Base-by-base conservation (phyloP, 306 rosid genomes). In the Quillaja saponaria region DNA sequence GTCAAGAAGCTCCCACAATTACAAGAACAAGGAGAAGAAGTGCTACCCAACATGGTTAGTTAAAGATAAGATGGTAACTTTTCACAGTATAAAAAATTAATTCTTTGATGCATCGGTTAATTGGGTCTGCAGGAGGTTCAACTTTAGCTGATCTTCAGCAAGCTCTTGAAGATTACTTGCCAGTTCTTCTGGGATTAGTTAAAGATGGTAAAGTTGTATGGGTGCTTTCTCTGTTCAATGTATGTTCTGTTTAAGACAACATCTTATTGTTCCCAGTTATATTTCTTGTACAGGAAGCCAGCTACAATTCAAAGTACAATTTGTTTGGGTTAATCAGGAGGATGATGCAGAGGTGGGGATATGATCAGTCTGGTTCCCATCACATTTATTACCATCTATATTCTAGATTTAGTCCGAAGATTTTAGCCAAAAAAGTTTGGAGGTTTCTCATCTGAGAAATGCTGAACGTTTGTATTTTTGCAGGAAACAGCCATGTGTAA, bases 311-410 rank as follows among this genome's bases (percentile, higher is more conserved):
- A 89, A 80, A 80, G 88, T 86, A 54, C 90, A 82, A 65, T 92
- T 84, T 86, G 71, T 68, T 49, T 92, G 98, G 98, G 73, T 92
- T 52, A 92, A 92, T 80, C 95, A 92, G 78, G 98, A 92, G 74
- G 98, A 92, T 70, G 95, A 89, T 7, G 79, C 80, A 61, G 96
- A 92, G 96, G 98, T 89, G 71, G 25, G 70, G 21, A 34, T 12
- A 42, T 41, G 42, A 55, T 18, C 54, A 56, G n/a, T 58, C 31
- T 39, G 44, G 58, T 7, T 66, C 55, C 45, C 39, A 4, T 18
- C 25, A 12, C 42, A 10, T 66, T 18, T 44, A 13, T 35, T 38
- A 9, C 58, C 61, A n/a, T 57, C 17, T 34, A 16, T 53, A 34
- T 61, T 70, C 50, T 51, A 46, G 58, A 35, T 53, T 53, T 55